Base-by-base conservation (phyloP, 2,329 filamentous ascomycete genomes). In the Xylariaceae sp. region DNA sequence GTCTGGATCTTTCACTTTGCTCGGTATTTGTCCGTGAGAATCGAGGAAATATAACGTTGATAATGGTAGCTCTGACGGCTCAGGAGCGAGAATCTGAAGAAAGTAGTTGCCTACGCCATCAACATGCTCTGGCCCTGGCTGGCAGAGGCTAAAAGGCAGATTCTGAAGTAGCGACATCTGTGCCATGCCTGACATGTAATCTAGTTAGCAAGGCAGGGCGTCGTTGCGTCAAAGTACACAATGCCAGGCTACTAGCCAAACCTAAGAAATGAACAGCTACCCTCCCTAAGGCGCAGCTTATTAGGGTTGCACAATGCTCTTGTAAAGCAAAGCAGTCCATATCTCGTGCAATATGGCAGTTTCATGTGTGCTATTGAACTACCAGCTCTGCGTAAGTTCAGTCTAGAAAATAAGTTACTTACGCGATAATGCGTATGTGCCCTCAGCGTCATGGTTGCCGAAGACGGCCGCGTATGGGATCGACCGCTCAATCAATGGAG, bases 381-480 rank as follows among this genome's bases (percentile, higher is more conserved):
- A n/a, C n/a, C n/a, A n/a, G n/a, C n/a, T n/a, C n/a, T n/a, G n/a
- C n/a, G n/a, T n/a, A n/a, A n/a, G n/a, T n/a, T n/a, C n/a, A n/a
- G n/a, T n/a, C n/a, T n/a, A n/a, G n/a, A n/a, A n/a, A n/a, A n/a
- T n/a, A n/a, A 64, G 41, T 53, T 55, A 70, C 72, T 72, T 46
- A 73, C 71, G 70, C 58, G 68, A 68, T 64, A 74, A 67, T 65
- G 70, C 70, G 50, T 72, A 53, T 21, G 21, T 57, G 41, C 86
- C 86, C 75, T 89, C 86, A 59, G 87, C 83, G 63, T 90, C 86
- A 69, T 90, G 87, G 63, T 90, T 90, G 55, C 87, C 87, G 67
- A 89, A 88, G 37, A 90, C 88, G 53, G 83, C 81, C 29, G 86
- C 85, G 63, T 85, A 89, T 0, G 87, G 87, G 40, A 89, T 87